phyloP scores from a whole-genome alignment of 2,329 filamentous ascomycete species.

The Botryotinia narcissicola region DNA sequence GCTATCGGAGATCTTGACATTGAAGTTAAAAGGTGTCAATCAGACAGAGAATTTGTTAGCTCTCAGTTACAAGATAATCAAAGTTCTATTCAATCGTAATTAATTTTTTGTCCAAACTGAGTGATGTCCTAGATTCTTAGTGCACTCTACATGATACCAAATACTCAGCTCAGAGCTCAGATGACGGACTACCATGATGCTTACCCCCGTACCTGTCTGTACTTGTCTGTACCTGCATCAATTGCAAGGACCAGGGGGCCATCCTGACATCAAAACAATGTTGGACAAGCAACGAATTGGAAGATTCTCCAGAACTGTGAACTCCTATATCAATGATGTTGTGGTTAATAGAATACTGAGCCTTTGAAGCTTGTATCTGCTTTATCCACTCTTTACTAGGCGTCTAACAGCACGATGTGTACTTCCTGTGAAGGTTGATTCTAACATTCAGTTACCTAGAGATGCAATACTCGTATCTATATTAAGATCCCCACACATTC shows the following conservation, averaged over 20 bases:
- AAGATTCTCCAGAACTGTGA: not conserved
- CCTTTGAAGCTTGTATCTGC: not conserved
- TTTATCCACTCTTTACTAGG: not conserved
- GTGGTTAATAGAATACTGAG: not conserved
- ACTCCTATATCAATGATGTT: not conserved
- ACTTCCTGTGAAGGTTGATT: not conserved
- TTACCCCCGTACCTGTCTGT: not conserved
- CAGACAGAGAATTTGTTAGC: not conserved
- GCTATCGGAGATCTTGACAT: not conserved
- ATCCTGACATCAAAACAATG: conserved; percentile 7
- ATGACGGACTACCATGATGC: not conserved
- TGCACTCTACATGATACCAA: not conserved
- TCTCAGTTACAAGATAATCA: not conserved
- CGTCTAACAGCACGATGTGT: not conserved
- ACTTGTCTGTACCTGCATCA: conserved; percentile 8
- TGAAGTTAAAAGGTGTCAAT: not conserved
- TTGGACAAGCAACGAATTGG: conserved; percentile 18
- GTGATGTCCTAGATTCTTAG: not conserved
- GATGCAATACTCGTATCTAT: not conserved
- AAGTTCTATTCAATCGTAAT: not conserved
- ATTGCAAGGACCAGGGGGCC: conserved; percentile 6
- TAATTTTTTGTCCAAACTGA: not conserved
- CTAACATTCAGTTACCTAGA: not conserved
- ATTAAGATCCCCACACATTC: not conserved
- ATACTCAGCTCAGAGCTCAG: not conserved